phyloP scores from a whole-genome alignment of 2,329 filamentous ascomycete genomes.

The Cryphonectria nitschkei region DNA sequence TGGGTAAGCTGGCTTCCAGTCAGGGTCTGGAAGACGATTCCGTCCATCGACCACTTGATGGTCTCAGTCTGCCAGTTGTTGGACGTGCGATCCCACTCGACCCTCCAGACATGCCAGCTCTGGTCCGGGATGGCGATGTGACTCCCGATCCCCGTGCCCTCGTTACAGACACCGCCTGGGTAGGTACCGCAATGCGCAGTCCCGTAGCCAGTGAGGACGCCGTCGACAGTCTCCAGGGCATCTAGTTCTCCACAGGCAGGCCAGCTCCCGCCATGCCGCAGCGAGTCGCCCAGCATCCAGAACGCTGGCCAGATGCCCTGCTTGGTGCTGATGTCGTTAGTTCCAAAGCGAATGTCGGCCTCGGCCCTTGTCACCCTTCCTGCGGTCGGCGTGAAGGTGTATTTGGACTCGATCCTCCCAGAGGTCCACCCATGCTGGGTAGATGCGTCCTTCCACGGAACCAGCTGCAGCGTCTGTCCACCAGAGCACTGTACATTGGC shows the following conservation, averaged over 20 bases:
- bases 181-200: constrained; percentile 51
- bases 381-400: constrained; percentile 48
- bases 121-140: constrained; percentile 47
- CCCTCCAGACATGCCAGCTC: constrained; percentile 53
- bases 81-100: constrained; percentile 51
- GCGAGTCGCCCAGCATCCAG: constrained; percentile 54
- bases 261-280: constrained; percentile 51
- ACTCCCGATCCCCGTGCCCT: constrained; percentile 46
- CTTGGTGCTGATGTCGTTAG: constrained; percentile 43
- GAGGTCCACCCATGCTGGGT: constrained; percentile 50
- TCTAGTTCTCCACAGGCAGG: constrained; percentile 55
- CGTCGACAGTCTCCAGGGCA: constrained; percentile 54
- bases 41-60: constrained; percentile 55
- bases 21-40: constrained; percentile 47
- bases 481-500: constrained; percentile 55
- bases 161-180: constrained; percentile 48
- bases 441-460: constrained; percentile 45
- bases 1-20: constrained; percentile 47
- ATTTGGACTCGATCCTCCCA: constrained; percentile 52
- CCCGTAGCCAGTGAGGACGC: constrained; percentile 48
- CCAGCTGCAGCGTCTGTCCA: constrained; percentile 54
- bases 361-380: constrained; percentile 49
- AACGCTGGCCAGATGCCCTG: constrained; percentile 59
- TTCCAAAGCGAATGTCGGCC: constrained; percentile 50
- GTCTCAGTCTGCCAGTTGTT: constrained; percentile 49